A percentile compares a stretch with the other conserved stretches of the same genome.
phyloP scores from a whole-genome alignment of 495 filamentous ascomycete genomes.

The Glutinoglossum americanum region DNA sequence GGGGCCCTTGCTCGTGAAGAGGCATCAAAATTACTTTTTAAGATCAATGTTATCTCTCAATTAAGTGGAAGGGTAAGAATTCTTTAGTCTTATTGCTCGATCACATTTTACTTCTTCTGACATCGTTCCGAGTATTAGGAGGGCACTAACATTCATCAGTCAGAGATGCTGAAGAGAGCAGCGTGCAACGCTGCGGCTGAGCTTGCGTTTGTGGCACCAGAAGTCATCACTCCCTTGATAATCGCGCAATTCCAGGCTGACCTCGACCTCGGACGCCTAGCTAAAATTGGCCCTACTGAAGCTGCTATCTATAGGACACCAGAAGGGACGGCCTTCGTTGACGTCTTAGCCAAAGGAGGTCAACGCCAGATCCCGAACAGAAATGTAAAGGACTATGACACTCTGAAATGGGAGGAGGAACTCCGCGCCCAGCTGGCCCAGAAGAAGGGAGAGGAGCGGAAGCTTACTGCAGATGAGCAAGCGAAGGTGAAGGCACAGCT shows the following conservation, averaged over 20 bases:
- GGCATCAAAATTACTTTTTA: constrained; percentile 26
- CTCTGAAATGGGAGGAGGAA: constrained; percentile 90
- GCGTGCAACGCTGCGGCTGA: constrained; percentile 68
- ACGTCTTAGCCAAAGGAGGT: constrained; percentile 64
- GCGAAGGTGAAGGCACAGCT: constrained; percentile 81
- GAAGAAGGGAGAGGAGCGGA: constrained; percentile 82
- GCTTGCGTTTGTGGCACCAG: constrained; percentile 80
- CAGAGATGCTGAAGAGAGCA: constrained; percentile 22
- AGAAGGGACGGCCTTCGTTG: constrained; percentile 69
- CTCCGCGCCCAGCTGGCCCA: constrained; percentile 67
- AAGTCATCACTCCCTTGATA: constrained; percentile 52
- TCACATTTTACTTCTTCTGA: background rate
- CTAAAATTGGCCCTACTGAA: constrained; percentile 58
- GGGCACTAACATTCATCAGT: background rate
- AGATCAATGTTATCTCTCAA: constrained; percentile 5
- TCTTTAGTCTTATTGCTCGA: background rate
- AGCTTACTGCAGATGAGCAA: constrained; percentile 72
- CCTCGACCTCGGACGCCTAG: constrained; percentile 40
- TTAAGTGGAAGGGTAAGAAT: constrained; percentile 1
- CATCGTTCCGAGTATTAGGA: background rate
- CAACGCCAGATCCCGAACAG: constrained; percentile 47
- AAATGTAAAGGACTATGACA: constrained; percentile 82
- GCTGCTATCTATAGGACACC: constrained; percentile 78
- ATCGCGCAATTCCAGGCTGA: constrained; percentile 50
- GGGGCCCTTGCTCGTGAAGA: constrained; percentile 42